Conservation (phyloP, 306 rosid species). For the Prinsepia uniflora region DNA sequence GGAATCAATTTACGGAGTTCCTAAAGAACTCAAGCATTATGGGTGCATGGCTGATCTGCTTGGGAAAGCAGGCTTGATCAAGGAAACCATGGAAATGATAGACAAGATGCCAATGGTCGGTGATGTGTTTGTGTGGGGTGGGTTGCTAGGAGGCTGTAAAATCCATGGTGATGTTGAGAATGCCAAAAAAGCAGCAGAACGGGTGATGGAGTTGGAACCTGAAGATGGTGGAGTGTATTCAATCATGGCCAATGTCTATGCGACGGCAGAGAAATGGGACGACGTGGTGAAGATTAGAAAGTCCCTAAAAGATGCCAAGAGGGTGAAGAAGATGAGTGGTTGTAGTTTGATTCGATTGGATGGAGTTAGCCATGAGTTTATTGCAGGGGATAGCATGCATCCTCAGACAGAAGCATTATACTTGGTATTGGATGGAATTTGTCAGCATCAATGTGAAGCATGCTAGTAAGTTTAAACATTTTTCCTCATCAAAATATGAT, state of each 20-base stretch:
- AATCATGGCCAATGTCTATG: conserved; percentile 66
- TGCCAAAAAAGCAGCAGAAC: conserved; percentile 65
- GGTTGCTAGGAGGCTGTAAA: conserved; percentile 72
- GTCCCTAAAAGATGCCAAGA: conserved; percentile 40
- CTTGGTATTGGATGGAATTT: conserved; percentile 17
- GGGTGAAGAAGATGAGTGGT: conserved; percentile 56
- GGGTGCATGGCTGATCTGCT: conserved; percentile 85
- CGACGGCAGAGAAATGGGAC: conserved; percentile 59
- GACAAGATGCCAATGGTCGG: conserved; percentile 61
- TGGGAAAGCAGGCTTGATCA: conserved; percentile 62
- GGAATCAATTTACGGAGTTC: conserved; percentile 47
- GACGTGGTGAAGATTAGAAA: conserved; percentile 52
- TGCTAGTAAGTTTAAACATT: not conserved
- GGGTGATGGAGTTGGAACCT: conserved; percentile 62
- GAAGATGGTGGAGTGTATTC: conserved; percentile 85
- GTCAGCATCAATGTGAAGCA: conserved; percentile 20
- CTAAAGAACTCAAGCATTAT: conserved; percentile 60
- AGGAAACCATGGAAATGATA: conserved; percentile 53
- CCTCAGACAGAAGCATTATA: conserved; percentile 19
- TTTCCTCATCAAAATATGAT: too few species aligned
- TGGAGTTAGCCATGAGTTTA: conserved; percentile 23
- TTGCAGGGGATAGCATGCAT: conserved; percentile 21
- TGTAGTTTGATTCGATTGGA: conserved; percentile 46
- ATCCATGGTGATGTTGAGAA: conserved; percentile 63
- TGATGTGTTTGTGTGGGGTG: conserved; percentile 78